phyloP scores from a whole-genome alignment of 2,329 filamentous ascomycete species.

The Colletotrichum tamarilloi region DNA sequence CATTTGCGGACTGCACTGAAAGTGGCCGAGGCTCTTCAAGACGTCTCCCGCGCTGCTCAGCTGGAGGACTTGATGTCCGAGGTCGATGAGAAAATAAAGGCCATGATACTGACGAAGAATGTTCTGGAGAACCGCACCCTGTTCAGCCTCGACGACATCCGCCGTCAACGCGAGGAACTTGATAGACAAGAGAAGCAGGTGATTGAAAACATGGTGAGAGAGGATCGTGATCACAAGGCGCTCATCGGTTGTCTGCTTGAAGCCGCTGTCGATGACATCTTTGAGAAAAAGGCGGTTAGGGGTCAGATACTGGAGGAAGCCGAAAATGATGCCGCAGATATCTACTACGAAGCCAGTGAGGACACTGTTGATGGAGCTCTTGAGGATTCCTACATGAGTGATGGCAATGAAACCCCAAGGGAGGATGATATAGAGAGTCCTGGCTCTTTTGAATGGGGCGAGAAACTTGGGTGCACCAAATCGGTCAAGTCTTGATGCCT shows the following conservation, averaged over 20 bases:
- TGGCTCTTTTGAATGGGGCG: not conserved
- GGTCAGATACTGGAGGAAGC: not conserved
- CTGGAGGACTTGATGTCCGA: conserved; percentile 44
- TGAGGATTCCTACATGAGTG: not conserved
- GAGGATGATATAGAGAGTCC: not conserved
- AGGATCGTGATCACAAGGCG: conserved; percentile 43
- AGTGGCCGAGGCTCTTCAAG: conserved; percentile 43
- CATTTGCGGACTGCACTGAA: conserved; percentile 43
- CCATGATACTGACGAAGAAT: conserved; percentile 48
- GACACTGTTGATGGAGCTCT: not conserved
- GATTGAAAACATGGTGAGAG: conserved; percentile 41
- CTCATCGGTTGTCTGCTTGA: conserved; percentile 45
- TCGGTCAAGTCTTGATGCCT: not conserved
- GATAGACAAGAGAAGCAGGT: conserved; percentile 46
- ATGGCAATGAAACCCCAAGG: not conserved
- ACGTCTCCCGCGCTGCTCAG: conserved; percentile 41
- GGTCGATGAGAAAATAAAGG: conserved; percentile 42
- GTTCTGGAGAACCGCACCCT: conserved; percentile 42
- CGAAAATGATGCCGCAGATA: not conserved
- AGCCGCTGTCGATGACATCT: conserved; percentile 38
- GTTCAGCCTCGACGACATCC: conserved; percentile 45
- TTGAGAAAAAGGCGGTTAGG: not conserved
- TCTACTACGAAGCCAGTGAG: not conserved
- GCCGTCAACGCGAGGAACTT: conserved; percentile 47
- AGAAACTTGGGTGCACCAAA: not conserved